These are phyloP conservation scores for Fraxinus xanthoxyloides DNA, from an alignment of 305 asterid genomes.

Conservation along the genomic window DNA sequence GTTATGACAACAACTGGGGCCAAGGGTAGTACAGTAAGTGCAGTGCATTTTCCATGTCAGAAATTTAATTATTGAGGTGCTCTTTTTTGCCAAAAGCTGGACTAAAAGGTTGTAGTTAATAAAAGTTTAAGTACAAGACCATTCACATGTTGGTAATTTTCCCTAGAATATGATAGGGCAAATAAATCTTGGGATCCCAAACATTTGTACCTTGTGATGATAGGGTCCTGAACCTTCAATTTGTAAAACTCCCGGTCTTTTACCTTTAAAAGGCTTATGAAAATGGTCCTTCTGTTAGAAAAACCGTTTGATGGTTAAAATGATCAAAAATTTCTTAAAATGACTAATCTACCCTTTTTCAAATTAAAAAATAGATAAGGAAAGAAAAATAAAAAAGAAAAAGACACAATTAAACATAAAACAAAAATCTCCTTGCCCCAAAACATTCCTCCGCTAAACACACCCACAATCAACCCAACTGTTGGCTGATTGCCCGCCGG, in stretches of 20 bases:
- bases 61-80: neutral
- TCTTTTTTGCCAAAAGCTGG: neutral
- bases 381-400: neutral
- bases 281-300: neutral
- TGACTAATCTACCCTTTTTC: neutral
- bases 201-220: neutral
- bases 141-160: neutral
- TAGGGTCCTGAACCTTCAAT: neutral
- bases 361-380: neutral
- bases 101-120: neutral
- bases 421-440: neutral
- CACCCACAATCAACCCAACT: neutral
- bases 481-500: neutral
- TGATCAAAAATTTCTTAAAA: neutral
- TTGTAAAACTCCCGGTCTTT: neutral
- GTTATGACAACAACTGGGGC: slow-evolving; percentile 98
- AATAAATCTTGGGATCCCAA: neutral
- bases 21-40: slow-evolving; percentile 96
- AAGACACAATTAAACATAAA: neutral
- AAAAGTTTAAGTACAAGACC: neutral
- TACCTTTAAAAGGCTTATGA: neutral
- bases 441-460: neutral
- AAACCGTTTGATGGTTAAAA: neutral
- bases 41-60: neutral
- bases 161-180: neutral